Evolutionary conservation across 1,284 basidiomycete genomes (phyloP), one percentile per base, ranked within the genome.

Genomic region (Sphaerobolus stellatus): DNA sequence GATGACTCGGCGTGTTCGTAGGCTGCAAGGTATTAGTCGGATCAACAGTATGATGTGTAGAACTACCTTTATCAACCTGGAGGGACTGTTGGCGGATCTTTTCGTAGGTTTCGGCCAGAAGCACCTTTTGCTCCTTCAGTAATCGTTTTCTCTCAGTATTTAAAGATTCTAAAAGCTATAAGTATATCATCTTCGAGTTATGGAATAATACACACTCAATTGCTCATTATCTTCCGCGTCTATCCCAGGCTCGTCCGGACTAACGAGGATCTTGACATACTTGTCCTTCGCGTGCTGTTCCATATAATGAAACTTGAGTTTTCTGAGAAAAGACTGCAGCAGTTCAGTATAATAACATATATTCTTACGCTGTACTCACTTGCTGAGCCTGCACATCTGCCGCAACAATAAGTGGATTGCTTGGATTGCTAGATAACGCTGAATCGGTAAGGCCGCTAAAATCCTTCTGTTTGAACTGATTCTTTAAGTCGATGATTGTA

Each of bases 251-350:
- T 89, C 88, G 56, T 91, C 87, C 58, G 90, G 70, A 65, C 85
- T 89, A 48, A 92, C 87, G 60, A 94, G 92, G 0, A 82, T 84
- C 65, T 86, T 87, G 63, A 93, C 78, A 64, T 93, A 94, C 67
- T 87, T 84, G 59, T 90, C 82, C 67, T 94, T 94, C 3, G 92
- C 89, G 61, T 92, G 90, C 68, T 92, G 88, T 63, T 94, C 90
- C 22, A 93, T 74, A 63, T 90, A 92, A 59, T 88, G 86, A 64
- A 90, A 91, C 68, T 94, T 94, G 24, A 93, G 79, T 61, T 88
- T 87, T n/a, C 88, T 78, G 38, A 94, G 77, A 65, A 85, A 89
- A 3, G 85, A 78, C 88, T 92, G 52, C 24, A 45, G 30, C 47
- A 40, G 5, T 30, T n/a, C 20, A 36, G 18, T 34, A 34, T 34